These are phyloP conservation scores for Quercus suber DNA, from an alignment of 306 rosid genomes.

Conservation along the genomic window DNA sequence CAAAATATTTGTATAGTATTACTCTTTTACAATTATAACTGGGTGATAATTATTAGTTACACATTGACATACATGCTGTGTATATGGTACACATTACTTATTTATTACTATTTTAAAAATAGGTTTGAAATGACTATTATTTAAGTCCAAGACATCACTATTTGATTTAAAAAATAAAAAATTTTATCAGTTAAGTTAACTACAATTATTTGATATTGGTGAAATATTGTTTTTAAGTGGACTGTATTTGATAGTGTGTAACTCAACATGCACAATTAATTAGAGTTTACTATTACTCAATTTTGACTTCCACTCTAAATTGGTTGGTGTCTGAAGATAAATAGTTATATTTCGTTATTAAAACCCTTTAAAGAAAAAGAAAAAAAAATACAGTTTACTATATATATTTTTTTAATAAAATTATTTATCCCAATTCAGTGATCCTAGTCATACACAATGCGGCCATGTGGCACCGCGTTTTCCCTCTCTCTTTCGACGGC, in stretches of 20 bases:
- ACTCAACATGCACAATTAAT: accelerated
- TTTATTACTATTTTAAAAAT: too few species aligned
- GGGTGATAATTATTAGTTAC: too few species aligned
- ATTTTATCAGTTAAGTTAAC: accelerated
- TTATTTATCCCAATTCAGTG: background rate
- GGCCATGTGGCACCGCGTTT: slow-evolving; percentile 79
- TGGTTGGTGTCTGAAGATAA: accelerated
- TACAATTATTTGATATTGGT: accelerated
- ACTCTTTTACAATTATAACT: too few species aligned
- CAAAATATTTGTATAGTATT: too few species aligned
- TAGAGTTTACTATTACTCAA: too few species aligned
- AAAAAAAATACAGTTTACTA: background rate
- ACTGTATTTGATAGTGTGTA: too few species aligned
- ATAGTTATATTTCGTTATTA: too few species aligned
- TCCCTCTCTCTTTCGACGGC: slow-evolving; percentile 37
- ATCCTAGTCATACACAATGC: background rate
- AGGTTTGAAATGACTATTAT: too few species aligned
- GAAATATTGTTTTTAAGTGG: too few species aligned
- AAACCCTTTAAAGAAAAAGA: background rate
- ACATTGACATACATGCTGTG: too few species aligned
- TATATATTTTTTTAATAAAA: too few species aligned
- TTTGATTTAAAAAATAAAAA: accelerated
- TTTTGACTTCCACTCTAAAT: accelerated
- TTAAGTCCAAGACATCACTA: too few species aligned
- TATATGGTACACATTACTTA: accelerated